Percentiles rank a stretch among this genome's conserved stretches.
These are phyloP conservation scores for Tetracladium maxilliforme DNA, from an alignment of 2,329 filamentous ascomycete species.

Conservation along the genomic window DNA sequence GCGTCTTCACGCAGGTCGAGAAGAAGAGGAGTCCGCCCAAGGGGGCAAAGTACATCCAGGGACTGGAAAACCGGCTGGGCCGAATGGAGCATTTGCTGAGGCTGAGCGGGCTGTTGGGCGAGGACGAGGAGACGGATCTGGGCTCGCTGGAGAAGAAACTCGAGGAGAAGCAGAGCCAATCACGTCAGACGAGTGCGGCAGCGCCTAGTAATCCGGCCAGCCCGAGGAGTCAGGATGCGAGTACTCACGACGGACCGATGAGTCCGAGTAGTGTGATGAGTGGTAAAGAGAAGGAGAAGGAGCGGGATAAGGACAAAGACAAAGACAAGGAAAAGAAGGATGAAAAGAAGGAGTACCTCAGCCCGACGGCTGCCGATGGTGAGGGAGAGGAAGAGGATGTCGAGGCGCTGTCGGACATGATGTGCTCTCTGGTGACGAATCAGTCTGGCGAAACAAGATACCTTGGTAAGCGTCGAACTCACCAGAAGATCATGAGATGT, in stretches of 20 bases:
- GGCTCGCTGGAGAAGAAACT: constrained; percentile 73
- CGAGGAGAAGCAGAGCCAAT: constrained; percentile 42
- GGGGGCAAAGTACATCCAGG: constrained; percentile 96
- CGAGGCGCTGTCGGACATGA: constrained; percentile 88
- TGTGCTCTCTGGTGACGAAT: constrained; percentile 95
- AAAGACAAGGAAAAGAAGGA: constrained; percentile 7
- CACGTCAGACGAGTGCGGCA: constrained; percentile 32
- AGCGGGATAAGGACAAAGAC: constrained; percentile 5
- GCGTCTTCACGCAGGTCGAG: constrained; percentile 93
- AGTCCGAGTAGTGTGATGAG: constrained; percentile 32
- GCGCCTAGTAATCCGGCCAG: constrained; percentile 31
- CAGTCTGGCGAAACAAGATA: constrained; percentile 90
- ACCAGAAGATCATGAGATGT: constrained; percentile 1
- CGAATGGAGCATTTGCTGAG: constrained; percentile 88
- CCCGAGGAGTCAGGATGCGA: no score
- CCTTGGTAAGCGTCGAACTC: constrained; percentile 48
- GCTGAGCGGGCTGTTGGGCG: constrained; percentile 61
- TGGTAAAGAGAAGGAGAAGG: constrained; percentile 26
- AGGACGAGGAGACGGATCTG: constrained; percentile 73
- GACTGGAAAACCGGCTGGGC: constrained; percentile 84
- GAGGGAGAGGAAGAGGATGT: constrained; percentile 54
- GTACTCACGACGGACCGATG: no score
- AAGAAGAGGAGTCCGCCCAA: constrained; percentile 97
- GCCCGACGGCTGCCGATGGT: constrained; percentile 22
- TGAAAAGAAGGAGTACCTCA: constrained; percentile 17